Evolutionary conservation across 2,329 filamentous ascomycete species (phyloP), one percentile per base, ranked within the genome.

Genomic region (Mycocentrospora acerina): DNA sequence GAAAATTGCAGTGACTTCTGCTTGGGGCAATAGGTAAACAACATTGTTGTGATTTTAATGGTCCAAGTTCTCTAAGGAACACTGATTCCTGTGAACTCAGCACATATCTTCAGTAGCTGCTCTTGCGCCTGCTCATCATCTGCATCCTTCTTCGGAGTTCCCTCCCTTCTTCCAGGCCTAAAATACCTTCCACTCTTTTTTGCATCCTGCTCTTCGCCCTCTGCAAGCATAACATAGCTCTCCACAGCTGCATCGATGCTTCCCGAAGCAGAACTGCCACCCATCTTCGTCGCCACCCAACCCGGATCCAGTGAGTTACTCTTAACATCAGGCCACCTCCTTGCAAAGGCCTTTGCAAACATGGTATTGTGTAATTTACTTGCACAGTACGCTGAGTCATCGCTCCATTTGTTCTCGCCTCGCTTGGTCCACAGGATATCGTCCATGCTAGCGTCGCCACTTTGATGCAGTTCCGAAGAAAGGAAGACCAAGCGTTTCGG

Each of bases 321-420:
- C 46, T 72, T 62, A 0, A 77, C 70, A 7, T 69, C 55, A 2
- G 64, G 55, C 58, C 72, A 75, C 7, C 68, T 61, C 10, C 73
- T 62, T 1, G 77, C 71, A 41, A 82, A 76, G 2, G 73, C 76
- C 39, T 76, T 78, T 1, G 77, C 75, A 11, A 82, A 66, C 59
- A 82, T 68, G 22, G 78, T 63, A 42, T 78, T 72, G 44, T 81
- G 77, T 22, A 82, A 53, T 57, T 83, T 82, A 41, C 68, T 76
- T 44, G 80, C 76, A 39, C 66, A 67, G 46, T 82, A 82, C 0
- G 72, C 74, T 2, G 60, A 49, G 11, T 61, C 63, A 4, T 60
- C 55, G 29, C 57, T 53, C 34, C 59, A 74, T 35, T 13, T 48
- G 46, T 41, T 57, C 47, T 62, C 62, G 40, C 58, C 51, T 40